These are phyloP conservation scores for Kandelia obovata DNA, from an alignment of 345 rosid species.

Conservation along the genomic window DNA sequence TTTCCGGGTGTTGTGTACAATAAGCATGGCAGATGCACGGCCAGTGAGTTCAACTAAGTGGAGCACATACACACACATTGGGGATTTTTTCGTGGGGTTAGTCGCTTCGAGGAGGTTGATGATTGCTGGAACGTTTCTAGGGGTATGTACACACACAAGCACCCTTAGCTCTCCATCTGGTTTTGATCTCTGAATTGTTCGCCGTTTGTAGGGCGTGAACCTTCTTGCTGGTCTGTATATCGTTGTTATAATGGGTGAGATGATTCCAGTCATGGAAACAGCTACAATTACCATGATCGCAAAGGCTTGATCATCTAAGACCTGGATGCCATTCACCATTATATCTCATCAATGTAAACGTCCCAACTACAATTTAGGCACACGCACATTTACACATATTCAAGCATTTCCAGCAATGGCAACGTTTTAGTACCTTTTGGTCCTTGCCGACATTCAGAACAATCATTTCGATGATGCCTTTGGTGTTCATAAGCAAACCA, in stretches of 20 bases:
- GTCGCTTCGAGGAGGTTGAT: conserved; percentile 8
- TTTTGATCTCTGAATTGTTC: conserved; percentile 14
- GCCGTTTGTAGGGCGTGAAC: background rate
- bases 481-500: conserved; percentile 9
- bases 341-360: too few relatives aligned
- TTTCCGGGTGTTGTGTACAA: conserved; percentile 45
- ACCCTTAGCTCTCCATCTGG: background rate
- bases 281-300: conserved; percentile 80
- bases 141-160: background rate
- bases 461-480: conserved; percentile 2
- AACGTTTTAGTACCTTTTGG: background rate
- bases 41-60: conserved; percentile 4
- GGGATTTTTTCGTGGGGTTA: background rate
- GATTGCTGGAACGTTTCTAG: background rate
- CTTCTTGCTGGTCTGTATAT: background rate
- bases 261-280: conserved; percentile 62
- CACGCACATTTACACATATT: too few relatives aligned
- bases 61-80: background rate
- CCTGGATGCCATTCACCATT: conserved; percentile 31
- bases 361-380: too few relatives aligned
- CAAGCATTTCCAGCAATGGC: background rate
- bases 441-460: background rate
- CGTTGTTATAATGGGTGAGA: conserved; percentile 38
- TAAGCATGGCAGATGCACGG: conserved; percentile 1
- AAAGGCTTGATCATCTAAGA: conserved; percentile 70